Evolutionary conservation across 768 basidiomycete genomes (phyloP), one percentile per base, ranked within the genome.

Genomic region (Suillus brevipes): DNA sequence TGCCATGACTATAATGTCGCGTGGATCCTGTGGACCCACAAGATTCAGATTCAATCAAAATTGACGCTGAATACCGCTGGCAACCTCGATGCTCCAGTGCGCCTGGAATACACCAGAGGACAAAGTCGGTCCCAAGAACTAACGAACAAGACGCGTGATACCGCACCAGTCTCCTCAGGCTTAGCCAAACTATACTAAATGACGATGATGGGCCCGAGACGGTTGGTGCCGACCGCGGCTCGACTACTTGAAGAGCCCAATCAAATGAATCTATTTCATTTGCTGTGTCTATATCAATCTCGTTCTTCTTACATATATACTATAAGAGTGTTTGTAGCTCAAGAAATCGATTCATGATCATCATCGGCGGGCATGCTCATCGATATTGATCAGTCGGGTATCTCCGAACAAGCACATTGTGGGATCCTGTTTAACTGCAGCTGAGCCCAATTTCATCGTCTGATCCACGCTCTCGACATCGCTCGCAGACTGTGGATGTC

Each of bases 401-500:
- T 73, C 73, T 74, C 72, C 72, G 72, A 64, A 45, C 18, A 37
- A 36, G 31, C 52, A 31, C 31, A 3, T 53, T 55, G 53, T 55
- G 34, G 53, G 53, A 34, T 34, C 31, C 53, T 55, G 31, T 34
- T 55, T 36, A 38, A 37, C 49, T 31, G 38, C n/a, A 36, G 9
- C 47, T 47, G 45, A 38, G 37, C 28, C 18, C 60, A 43, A 64
- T 42, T 36, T 57, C 18, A 20, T 59, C 42, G 36, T 36, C 37
- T 67, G 65, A 69, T 70, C 71, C 71, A 58, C 73, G 47, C 53
- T 74, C 73, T 72, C 73, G 69, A 73, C 74, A 71, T 67, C 53
- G 62, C 73, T 79, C 78, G 79, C 75, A 79, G 79, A 83, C 81
- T 83, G 89, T 93, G 91, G 81, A 94, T 94, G 92, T 94, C 92